phyloP scores from a whole-genome alignment of 1,284 basidiomycete species.

The Ustilago curta region DNA sequence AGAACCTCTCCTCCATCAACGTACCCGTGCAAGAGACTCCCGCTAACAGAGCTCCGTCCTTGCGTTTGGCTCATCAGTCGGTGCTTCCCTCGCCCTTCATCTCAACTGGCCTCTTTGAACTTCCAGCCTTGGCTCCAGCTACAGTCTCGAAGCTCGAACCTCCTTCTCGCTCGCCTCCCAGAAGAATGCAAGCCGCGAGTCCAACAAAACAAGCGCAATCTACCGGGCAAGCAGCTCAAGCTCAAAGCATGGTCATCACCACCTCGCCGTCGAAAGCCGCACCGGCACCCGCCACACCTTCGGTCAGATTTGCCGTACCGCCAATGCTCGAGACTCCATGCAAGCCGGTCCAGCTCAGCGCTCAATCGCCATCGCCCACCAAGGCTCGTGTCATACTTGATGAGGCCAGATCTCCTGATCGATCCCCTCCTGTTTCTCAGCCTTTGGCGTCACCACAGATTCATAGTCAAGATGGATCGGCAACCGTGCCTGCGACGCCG shows the following conservation, averaged over 20 bases:
- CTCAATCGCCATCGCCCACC: slow-evolving; percentile 9
- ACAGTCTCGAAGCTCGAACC: background rate
- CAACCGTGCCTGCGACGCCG: slow-evolving; percentile 15
- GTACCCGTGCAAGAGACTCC: slow-evolving; percentile 19
- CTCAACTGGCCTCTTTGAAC: slow-evolving; percentile 2
- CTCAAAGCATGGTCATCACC: background rate
- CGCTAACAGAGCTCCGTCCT: slow-evolving; percentile 17
- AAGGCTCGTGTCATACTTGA: background rate
- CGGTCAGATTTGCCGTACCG: slow-evolving; percentile 21
- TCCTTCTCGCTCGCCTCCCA: slow-evolving; percentile 15
- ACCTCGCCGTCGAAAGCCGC: slow-evolving; percentile 6
- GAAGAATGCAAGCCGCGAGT: slow-evolving; percentile 9
- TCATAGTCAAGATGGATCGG: background rate
- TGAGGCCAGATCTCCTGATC: background rate
- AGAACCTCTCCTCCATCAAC: slow-evolving; percentile 23
- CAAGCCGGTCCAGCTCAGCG: background rate
- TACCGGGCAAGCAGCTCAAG: background rate
- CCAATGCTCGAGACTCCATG: slow-evolving; percentile 7
- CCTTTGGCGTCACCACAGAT: slow-evolving; percentile 9
- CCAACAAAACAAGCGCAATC: slow-evolving; percentile 1
- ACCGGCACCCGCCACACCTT: slow-evolving; percentile 15
- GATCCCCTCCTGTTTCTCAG: background rate
- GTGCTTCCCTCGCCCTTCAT: slow-evolving; percentile 36
- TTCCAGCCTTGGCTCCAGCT: background rate
- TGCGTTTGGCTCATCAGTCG: slow-evolving; percentile 17